phyloP scores from a whole-genome alignment of 371 early-diverging fungal genomes.

The Mortierella sp. region DNA sequence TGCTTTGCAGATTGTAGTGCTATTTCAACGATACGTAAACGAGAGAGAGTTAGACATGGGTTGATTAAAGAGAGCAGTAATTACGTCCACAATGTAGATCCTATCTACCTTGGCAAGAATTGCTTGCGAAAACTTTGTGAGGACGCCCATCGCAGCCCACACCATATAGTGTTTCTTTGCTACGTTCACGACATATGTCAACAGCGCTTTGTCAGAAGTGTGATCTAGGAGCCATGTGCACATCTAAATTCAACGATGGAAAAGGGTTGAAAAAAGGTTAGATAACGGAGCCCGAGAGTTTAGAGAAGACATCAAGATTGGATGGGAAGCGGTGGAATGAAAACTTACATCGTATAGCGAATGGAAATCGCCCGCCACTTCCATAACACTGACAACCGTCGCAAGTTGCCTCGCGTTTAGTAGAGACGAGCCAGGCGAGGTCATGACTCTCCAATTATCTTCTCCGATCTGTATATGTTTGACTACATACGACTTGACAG shows the following conservation, averaged over 20 bases:
- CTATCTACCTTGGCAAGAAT: constrained; percentile 47
- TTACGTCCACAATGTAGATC: neutral
- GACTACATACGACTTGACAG: constrained; percentile 78
- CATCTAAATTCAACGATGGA: constrained; percentile 41
- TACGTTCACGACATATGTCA: constrained; percentile 66
- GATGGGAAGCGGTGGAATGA: neutral
- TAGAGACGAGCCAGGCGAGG: constrained; percentile 81
- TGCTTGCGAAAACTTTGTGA: constrained; percentile 51
- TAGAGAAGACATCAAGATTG: no score
- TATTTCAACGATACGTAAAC: constrained; percentile 3
- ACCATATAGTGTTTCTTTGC: constrained; percentile 68
- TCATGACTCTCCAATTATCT: constrained; percentile 88
- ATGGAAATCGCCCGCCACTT: constrained; percentile 67
- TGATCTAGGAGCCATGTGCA: constrained; percentile 77
- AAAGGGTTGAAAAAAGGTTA: neutral
- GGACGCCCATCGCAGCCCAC: constrained; percentile 69
- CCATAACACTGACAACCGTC: constrained; percentile 69
- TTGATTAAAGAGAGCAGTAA: neutral
- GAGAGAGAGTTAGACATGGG: neutral
- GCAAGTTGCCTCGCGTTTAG: constrained; percentile 81
- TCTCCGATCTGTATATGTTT: constrained; percentile 79
- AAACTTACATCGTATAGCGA: constrained; percentile 62
- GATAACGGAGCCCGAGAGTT: no score
- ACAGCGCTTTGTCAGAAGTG: constrained; percentile 65
- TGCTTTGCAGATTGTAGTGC: constrained; percentile 59